Base-by-base conservation (phyloP, 352 stramenopile species). In the Phytophthora colocasiae region DNA sequence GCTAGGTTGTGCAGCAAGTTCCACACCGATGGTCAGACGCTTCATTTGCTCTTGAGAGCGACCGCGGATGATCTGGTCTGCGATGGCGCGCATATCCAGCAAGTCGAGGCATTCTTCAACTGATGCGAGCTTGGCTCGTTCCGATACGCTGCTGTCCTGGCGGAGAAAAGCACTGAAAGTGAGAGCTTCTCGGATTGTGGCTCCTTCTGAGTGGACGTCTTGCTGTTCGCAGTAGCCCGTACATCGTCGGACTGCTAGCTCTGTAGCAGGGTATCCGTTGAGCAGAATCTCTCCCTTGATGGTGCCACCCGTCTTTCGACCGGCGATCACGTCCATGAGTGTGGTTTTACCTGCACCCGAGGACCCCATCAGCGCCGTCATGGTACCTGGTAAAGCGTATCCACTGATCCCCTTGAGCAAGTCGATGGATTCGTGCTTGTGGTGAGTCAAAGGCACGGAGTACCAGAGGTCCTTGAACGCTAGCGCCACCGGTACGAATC, bases 121-220 rank as follows among this genome's bases (percentile, higher is more conserved):
- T 0, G 68, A 64, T 6, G 31, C 59, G 10, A 66, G 36, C 34
- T 82, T 82, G n/a, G 60, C 46, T 2, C 39, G 54, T 27, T 61
- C 48, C 10, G 74, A 63, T 9, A 76, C 65, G 19, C 53, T 56
- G 19, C 62, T 70, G 24, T 68, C 57, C 56, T 80, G 71, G 41
- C 89, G 73, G 17, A 97, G 52, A 41, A 85, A 86, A 1, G 92
- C 91, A 34, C 80, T 93, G 62, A 98, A 98, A 7, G 71, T 66
- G 38, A 98, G 90, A 8, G 88, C 83, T 55, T 98, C 92, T 24
- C 88, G 75, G 17, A 92, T 84, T 4, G 92, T 98, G 1, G 53
- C 46, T 63, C 45, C 52, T 43, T 43, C 38, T 0, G 38, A 43
- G 38, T 43, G 38, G 0, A 43, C 2, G 2, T 43, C 38, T 4